Evolutionary conservation across 2,329 filamentous ascomycete species (phyloP).

Genomic region (Orbilia ellipsospora): DNA sequence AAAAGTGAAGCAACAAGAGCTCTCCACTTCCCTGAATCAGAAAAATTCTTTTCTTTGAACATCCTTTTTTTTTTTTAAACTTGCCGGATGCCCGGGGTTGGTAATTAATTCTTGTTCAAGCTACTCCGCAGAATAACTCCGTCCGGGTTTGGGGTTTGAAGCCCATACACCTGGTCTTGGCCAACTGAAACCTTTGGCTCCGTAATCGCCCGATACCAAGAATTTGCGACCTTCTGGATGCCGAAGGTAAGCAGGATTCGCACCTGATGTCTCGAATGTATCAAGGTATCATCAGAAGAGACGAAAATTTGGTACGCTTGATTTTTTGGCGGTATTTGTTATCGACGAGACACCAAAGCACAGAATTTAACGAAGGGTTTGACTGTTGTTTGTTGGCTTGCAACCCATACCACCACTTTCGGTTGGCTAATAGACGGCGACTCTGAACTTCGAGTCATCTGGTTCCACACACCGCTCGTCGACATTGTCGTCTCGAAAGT

Average conservation of each 20-base stretch:
- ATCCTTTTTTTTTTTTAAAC: slow-evolving; percentile 16
- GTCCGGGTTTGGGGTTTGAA: slow-evolving; percentile 47
- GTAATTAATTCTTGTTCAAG: slow-evolving; percentile 15
- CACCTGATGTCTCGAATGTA: slow-evolving; percentile 31
- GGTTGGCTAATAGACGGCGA: slow-evolving; percentile 55
- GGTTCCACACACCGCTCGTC: slow-evolving; percentile 50
- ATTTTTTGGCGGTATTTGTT: neutral
- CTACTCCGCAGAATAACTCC: slow-evolving; percentile 53
- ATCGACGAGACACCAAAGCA: neutral
- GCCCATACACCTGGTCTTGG: slow-evolving; percentile 44
- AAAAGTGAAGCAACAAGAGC: slow-evolving; percentile 19
- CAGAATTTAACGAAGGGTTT: too few species aligned
- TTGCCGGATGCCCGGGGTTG: slow-evolving; percentile 12
- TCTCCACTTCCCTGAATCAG: slow-evolving; percentile 49
- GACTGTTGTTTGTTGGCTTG: slow-evolving; percentile 25
- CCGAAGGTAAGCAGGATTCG: slow-evolving; percentile 52
- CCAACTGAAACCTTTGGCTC: slow-evolving; percentile 23
- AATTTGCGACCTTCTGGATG: slow-evolving; percentile 53
- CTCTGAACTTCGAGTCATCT: slow-evolving; percentile 53
- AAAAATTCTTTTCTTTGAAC: slow-evolving; percentile 24
- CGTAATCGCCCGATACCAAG: slow-evolving; percentile 55
- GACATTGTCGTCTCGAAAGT: slow-evolving; percentile 29
- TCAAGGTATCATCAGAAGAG: slow-evolving; percentile 11
- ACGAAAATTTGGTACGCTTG: slow-evolving; percentile 2
- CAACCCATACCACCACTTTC: slow-evolving; percentile 34